Evolutionary conservation across 345 rosid genomes (phyloP).

Genomic region (Bretschneidera sinensis): DNA sequence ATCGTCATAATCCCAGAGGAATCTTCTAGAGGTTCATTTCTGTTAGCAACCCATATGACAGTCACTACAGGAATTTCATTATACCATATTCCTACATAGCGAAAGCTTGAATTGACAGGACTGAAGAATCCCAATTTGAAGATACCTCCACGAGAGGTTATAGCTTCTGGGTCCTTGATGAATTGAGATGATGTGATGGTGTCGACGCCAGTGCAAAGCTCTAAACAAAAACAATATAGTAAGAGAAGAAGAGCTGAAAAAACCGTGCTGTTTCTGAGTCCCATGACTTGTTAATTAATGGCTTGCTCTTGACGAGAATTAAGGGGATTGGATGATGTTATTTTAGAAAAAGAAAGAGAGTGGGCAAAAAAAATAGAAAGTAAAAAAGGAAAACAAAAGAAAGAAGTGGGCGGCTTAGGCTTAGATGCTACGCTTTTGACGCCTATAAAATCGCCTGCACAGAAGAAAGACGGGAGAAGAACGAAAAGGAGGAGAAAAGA

Average conservation of each 20-base stretch:
- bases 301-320: background rate
- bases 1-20: conserved; percentile 27
- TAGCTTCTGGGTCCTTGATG: background rate
- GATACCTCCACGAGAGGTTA: background rate
- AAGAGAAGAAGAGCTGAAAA: background rate
- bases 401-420: too few relatives aligned
- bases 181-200: background rate
- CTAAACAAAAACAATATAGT: too few relatives aligned
- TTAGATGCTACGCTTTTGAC: too few relatives aligned
- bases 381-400: too few relatives aligned
- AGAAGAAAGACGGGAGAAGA: too few relatives aligned
- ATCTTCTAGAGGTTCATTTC: conserved; percentile 22
- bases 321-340: too few relatives aligned
- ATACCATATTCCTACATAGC: conserved; percentile 34
- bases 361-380: too few relatives aligned
- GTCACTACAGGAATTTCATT: background rate
- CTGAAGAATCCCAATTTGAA: conserved; percentile 36
- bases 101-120: conserved; percentile 14
- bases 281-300: background rate
- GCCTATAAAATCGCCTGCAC: too few relatives aligned
- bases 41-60: conserved; percentile 33
- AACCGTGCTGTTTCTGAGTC: too few relatives aligned
- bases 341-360: too few relatives aligned
- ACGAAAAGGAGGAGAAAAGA: too few relatives aligned
- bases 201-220: background rate